Conservation (phyloP, 176 grass and related monocot species). For the Phoenix dactylifera region DNA sequence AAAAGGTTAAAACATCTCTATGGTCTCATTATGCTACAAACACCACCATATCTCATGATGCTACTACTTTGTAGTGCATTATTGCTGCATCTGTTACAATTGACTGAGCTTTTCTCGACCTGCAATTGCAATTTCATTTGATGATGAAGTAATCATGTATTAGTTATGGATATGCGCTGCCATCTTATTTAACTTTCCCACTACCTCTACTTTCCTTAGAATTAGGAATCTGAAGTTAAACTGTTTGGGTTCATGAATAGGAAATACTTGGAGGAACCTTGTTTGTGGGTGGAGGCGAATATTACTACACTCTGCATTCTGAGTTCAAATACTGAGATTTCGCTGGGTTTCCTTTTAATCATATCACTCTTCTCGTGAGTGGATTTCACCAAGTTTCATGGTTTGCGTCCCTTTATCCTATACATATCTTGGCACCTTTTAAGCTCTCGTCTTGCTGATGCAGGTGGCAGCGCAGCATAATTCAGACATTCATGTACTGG, state of each 20-base stretch:
- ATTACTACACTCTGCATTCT: slow-evolving; percentile 51
- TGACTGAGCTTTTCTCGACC: too few species aligned
- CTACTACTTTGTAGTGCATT: too few species aligned
- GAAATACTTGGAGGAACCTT: slow-evolving; percentile 83
- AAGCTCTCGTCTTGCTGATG: slow-evolving; percentile 30
- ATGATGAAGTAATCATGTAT: too few species aligned
- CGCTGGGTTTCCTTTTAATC: slow-evolving; percentile 76
- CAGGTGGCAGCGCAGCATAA: slow-evolving; percentile 75
- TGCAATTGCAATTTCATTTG: too few species aligned
- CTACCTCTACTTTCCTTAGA: too few species aligned
- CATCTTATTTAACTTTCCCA: too few species aligned
- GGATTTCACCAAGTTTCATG: slow-evolving; percentile 14
- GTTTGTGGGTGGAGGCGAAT: slow-evolving; percentile 74
- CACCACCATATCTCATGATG: too few species aligned
- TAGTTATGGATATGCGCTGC: too few species aligned
- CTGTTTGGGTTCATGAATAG: slow-evolving; percentile 37
- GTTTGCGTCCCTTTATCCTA: background rate
- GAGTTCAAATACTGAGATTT: slow-evolving; percentile 82
- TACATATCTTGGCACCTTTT: background rate
- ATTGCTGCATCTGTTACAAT: too few species aligned
- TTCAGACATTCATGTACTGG: slow-evolving; percentile 99
- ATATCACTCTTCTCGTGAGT: slow-evolving; percentile 93
- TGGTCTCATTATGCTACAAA: too few species aligned
- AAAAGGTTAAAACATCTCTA: too few species aligned
- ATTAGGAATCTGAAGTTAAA: background rate